phyloP scores from a whole-genome alignment of 495 filamentous ascomycete genomes.

The Hypoxylon fuscum region DNA sequence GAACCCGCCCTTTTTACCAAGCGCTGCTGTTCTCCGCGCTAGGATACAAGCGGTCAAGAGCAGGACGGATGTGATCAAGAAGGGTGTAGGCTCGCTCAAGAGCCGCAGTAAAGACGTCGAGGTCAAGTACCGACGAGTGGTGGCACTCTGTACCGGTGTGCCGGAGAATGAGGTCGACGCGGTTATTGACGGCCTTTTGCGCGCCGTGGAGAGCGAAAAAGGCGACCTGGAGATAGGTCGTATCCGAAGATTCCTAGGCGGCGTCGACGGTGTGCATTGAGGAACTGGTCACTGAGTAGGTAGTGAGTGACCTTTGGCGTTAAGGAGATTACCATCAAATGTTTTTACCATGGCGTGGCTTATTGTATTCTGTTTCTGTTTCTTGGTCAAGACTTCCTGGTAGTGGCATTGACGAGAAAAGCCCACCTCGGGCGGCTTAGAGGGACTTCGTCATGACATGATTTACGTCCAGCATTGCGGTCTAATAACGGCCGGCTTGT shows the following conservation, averaged over 20 bases:
- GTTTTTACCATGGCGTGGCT: constrained; percentile 15
- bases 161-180: constrained; percentile 70
- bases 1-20: constrained; percentile 45
- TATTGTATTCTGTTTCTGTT: constrained; percentile 18
- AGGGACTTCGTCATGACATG: constrained; percentile 23
- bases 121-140: constrained; percentile 72
- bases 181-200: constrained; percentile 66
- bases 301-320: background rate
- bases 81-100: constrained; percentile 64
- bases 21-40: constrained; percentile 50
- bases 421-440: background rate
- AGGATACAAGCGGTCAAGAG: constrained; percentile 60
- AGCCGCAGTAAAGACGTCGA: constrained; percentile 72
- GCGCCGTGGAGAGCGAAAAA: constrained; percentile 78
- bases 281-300: background rate
- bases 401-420: constrained; percentile 1
- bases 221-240: constrained; percentile 73
- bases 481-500: background rate
- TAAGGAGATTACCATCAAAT: background rate
- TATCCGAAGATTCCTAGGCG: constrained; percentile 76
- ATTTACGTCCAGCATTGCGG: constrained; percentile 23
- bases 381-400: background rate
- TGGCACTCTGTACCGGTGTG: constrained; percentile 73
- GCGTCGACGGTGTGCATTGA: constrained; percentile 65
- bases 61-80: constrained; percentile 66